A percentile compares a stretch with the other conserved stretches of the same genome.
Conservation (phyloP, 176 grass and related monocot genomes). For the Raddia guianensis region DNA sequence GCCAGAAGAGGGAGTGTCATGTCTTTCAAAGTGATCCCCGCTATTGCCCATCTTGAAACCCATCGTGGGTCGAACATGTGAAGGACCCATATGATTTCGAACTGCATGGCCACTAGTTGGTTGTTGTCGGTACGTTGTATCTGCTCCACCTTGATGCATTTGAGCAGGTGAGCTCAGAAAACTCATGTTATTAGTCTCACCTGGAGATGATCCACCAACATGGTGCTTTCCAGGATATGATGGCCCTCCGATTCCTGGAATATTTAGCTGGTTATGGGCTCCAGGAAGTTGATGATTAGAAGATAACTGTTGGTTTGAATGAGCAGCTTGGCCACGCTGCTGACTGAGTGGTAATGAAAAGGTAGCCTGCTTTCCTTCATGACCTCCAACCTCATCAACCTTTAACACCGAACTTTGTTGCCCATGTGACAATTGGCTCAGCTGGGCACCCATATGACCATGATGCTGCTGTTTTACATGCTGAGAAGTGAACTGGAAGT, state of each 20-base stretch:
- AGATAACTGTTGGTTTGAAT: conserved; percentile 43
- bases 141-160: conserved; percentile 41
- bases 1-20: conserved; percentile 47
- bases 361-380: conserved; percentile 53
- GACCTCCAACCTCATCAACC: conserved; percentile 40
- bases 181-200: conserved; percentile 36
- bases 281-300: conserved; percentile 56
- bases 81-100: conserved; percentile 53
- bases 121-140: conserved; percentile 54
- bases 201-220: conserved; percentile 50
- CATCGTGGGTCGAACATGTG: conserved; percentile 54
- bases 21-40: conserved; percentile 66
- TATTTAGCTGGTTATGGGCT: conserved; percentile 43
- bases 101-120: conserved; percentile 34
- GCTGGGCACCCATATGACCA: conserved; percentile 35
- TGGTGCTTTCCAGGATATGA: conserved; percentile 48
- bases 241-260: conserved; percentile 41
- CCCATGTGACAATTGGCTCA: conserved; percentile 46
- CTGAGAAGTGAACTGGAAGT: conserved; percentile 35
- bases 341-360: conserved; percentile 58
- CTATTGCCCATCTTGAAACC: conserved; percentile 55
- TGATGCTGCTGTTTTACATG: conserved; percentile 49
- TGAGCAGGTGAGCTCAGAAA: conserved; percentile 52
- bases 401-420: conserved; percentile 46
- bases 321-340: conserved; percentile 46